Evolutionary conservation across 176 grass and related monocot genomes (phyloP).

Genomic region (Pharus latifolius): DNA sequence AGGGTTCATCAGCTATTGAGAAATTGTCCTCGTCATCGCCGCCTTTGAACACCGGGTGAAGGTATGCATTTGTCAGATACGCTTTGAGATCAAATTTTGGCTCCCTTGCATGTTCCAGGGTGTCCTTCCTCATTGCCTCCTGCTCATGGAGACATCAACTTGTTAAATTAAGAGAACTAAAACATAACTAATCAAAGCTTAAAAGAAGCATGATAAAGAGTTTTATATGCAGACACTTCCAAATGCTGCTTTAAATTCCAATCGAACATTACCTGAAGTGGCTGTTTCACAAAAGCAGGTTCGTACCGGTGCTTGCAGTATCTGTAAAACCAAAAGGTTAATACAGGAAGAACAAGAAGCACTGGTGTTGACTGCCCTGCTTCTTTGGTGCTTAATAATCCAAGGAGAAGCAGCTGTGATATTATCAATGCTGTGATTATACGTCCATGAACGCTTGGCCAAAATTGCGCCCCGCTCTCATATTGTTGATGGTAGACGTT

Average conservation of each 20-base stretch:
- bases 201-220: too few relatives aligned
- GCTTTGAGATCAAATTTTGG: slow-evolving; percentile 73
- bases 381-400: slow-evolving; percentile 60
- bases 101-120: slow-evolving; percentile 72
- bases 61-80: slow-evolving; percentile 57
- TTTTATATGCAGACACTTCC: background rate
- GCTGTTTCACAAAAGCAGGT: slow-evolving; percentile 69
- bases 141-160: background rate
- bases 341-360: slow-evolving; percentile 70
- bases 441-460: slow-evolving; percentile 81
- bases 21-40: slow-evolving; percentile 6
- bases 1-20: slow-evolving; percentile 8
- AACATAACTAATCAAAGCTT: too few relatives aligned
- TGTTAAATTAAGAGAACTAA: too few relatives aligned
- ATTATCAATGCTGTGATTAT: slow-evolving; percentile 62
- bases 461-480: slow-evolving; percentile 77
- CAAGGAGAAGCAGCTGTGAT: slow-evolving; percentile 82
- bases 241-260: background rate
- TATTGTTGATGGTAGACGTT: slow-evolving; percentile 96
- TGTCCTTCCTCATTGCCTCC: slow-evolving; percentile 99
- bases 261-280: slow-evolving; percentile 53
- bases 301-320: slow-evolving; percentile 76
- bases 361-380: slow-evolving; percentile 42
- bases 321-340: slow-evolving; percentile 77
- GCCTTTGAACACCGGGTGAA: slow-evolving; percentile 84